Percentiles rank a stretch among this genome's conserved stretches.
These are phyloP conservation scores for Suillus luteus DNA, from an alignment of 768 basidiomycete genomes.

Conservation along the genomic window DNA sequence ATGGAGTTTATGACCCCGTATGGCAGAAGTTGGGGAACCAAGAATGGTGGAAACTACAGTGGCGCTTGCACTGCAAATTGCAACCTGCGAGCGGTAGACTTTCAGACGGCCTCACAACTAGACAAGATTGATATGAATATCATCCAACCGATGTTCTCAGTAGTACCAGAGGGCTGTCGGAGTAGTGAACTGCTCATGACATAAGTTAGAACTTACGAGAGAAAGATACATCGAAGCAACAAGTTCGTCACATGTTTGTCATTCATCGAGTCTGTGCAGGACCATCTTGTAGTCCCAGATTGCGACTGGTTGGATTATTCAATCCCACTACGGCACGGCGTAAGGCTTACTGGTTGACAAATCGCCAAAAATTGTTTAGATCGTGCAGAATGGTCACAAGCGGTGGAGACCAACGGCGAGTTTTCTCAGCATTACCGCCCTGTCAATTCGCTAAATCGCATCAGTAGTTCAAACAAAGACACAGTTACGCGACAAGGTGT, in stretches of 20 bases:
- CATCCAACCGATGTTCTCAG: not conserved
- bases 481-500: slow-evolving; percentile 23
- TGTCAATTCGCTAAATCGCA: not conserved
- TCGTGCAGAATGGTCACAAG: not conserved
- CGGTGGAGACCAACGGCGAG: not conserved
- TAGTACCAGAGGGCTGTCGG: not conserved
- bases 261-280: not conserved
- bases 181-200: not conserved
- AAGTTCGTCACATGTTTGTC: not conserved
- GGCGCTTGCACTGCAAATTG: not conserved
- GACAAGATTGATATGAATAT: not conserved
- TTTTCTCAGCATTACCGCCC: not conserved
- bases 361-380: not conserved
- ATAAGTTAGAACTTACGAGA: not conserved
- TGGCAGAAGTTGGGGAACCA: not conserved
- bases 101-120: not conserved
- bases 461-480: not conserved
- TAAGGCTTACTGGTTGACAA: not conserved
- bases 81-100: not conserved
- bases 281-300: not conserved
- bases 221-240: not conserved
- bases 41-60: not conserved
- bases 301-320: not conserved
- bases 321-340: not conserved
- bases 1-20: not conserved